Conservation (phyloP, 2,329 filamentous ascomycete genomes). For the Colletotrichum musicola region DNA sequence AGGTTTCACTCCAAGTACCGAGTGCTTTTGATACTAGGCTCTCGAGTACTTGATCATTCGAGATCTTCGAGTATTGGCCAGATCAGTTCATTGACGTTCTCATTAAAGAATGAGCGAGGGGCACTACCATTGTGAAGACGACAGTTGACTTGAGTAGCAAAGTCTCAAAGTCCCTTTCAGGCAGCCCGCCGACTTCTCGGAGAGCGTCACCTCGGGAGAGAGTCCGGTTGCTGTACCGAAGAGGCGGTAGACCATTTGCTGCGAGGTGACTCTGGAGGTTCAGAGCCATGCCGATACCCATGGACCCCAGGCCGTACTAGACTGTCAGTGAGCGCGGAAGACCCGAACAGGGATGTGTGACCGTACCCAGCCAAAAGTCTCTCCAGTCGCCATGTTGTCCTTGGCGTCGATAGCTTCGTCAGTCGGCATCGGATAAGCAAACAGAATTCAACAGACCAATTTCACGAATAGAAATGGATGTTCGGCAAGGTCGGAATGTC, state of each 20-base stretch:
- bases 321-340: not conserved
- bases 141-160: slow-evolving; percentile 52
- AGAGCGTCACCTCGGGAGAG: slow-evolving; percentile 52
- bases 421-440: not conserved
- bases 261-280: slow-evolving; percentile 56
- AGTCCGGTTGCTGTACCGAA: slow-evolving; percentile 55
- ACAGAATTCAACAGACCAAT: not conserved
- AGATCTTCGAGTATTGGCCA: slow-evolving; percentile 11
- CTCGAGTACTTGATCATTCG: slow-evolving; percentile 27
- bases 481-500: slow-evolving; percentile 11
- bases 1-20: slow-evolving; percentile 1
- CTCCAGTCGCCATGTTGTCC: slow-evolving; percentile 6
- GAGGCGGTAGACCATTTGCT: slow-evolving; percentile 46
- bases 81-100: not conserved
- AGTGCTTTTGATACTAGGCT: slow-evolving; percentile 25
- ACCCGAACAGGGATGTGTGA: not conserved
- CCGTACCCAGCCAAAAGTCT: slow-evolving; percentile 30
- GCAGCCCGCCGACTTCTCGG: slow-evolving; percentile 48
- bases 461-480: not conserved
- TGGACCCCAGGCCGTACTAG: slow-evolving; percentile 54
- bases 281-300: slow-evolving; percentile 58
- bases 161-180: slow-evolving; percentile 50
- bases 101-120: not conserved
- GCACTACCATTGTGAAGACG: slow-evolving; percentile 55
- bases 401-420: not conserved